These are phyloP conservation scores for Colletotrichum destructivum DNA, from an alignment of 2,329 filamentous ascomycete species.

Conservation along the genomic window DNA sequence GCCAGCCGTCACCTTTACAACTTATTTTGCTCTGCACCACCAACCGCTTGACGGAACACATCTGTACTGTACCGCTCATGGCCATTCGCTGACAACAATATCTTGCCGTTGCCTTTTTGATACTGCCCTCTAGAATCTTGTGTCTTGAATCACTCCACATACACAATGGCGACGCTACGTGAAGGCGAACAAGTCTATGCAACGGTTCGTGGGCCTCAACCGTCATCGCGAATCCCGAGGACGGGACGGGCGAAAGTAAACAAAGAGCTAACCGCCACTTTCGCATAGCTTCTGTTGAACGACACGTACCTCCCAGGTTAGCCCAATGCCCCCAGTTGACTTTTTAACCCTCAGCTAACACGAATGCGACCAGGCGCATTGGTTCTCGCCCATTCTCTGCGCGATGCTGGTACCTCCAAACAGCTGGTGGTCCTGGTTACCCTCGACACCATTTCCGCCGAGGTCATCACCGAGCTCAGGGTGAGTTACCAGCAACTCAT, in stretches of 20 bases:
- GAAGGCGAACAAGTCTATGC: constrained; percentile 68
- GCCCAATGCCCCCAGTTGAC: constrained; percentile 46
- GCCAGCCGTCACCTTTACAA: constrained; percentile 16
- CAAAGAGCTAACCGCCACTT: constrained; percentile 43
- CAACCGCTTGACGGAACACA: constrained; percentile 9
- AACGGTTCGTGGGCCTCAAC: constrained; percentile 62
- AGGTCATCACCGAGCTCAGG: constrained; percentile 84
- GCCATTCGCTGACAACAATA: constrained; percentile 32
- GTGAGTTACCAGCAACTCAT: constrained; percentile 58
- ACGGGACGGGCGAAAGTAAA: constrained; percentile 33
- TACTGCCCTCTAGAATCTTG: constrained; percentile 17
- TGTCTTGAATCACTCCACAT: constrained; percentile 42
- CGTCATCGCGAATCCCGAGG: constrained; percentile 3
- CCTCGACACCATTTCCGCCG: constrained; percentile 81
- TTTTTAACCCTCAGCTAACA: constrained; percentile 41
- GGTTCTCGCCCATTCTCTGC: constrained; percentile 93
- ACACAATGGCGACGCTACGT: constrained; percentile 54
- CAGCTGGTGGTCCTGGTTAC: constrained; percentile 90
- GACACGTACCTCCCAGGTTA: constrained; percentile 94
- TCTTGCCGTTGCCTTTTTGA: constrained; percentile 34
- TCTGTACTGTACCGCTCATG: constrained; percentile 31
- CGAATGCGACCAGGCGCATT: constrained; percentile 78
- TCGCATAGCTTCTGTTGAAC: constrained; percentile 85
- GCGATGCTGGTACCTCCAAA: constrained; percentile 89
- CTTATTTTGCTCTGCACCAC: constrained; percentile 33